Percentiles rank a stretch among this genome's conserved stretches.
These are phyloP conservation scores for Creolimax fragrantissima DNA, from an alignment of 78 protist species.

Conservation along the genomic window DNA sequence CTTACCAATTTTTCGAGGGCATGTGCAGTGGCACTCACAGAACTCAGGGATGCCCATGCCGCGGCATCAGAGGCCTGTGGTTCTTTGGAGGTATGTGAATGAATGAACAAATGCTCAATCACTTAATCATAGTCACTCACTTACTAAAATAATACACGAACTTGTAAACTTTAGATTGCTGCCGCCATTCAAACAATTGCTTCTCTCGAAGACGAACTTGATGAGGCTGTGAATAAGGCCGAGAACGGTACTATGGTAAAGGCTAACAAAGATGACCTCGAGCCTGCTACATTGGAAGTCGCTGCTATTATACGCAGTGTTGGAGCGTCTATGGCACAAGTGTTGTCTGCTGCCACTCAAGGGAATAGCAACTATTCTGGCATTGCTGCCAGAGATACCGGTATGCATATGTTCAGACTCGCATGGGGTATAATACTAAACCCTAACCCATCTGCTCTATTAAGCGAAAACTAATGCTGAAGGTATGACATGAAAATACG, in stretches of 20 bases:
- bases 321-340: slow-evolving; percentile 22
- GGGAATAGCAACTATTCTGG: slow-evolving; percentile 26
- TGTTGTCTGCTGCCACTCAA: slow-evolving; percentile 17
- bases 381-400: slow-evolving; percentile 16
- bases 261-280: not conserved
- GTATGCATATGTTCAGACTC: not conserved
- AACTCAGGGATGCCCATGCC: not conserved
- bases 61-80: slow-evolving; percentile 22
- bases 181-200: not conserved
- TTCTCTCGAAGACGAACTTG: not conserved
- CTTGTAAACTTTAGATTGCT: not conserved
- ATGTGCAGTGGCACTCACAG: not conserved
- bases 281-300: not conserved
- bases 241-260: not conserved
- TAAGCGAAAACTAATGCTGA: no score
- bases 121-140: not conserved
- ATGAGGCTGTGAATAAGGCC: not conserved
- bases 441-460: no score
- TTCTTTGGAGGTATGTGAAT: slow-evolving; percentile 16
- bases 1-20: not conserved
- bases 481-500: no score
- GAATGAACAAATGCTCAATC: not conserved
- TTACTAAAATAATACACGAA: not conserved
- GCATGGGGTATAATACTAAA: no score
- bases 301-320: not conserved